Base-by-base conservation (phyloP, 2,329 filamentous ascomycete species). In the Fusarium praegraminearum region DNA sequence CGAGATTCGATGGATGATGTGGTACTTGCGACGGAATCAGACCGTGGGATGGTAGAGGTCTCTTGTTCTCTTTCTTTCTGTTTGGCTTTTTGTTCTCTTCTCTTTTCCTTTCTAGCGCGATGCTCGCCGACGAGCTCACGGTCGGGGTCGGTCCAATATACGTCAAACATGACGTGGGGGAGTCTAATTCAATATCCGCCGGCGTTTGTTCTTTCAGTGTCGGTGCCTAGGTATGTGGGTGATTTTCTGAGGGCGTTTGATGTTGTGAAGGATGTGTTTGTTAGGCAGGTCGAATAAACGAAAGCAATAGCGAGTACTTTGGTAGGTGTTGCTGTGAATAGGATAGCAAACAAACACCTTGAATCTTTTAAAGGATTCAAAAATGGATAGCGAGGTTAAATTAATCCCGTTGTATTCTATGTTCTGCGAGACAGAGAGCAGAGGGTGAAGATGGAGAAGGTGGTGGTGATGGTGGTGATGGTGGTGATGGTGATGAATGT, bases 101-200 rank as follows among this genome's bases (percentile, higher is more conserved):
- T 73, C 54, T 68, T 76, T 65, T 83, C 83, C 70, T 87, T 88
- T 49, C 82, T 83, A 3, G 83, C 80, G 18, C 83, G 83, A 57
- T 83, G 81, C 73, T 89, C 83, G 4, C 86, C 85, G 18, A 88
- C 82, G 11, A 83, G 80, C 76, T 89, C 84, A 60, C 81, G 79
- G 51, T 85, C 80, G 24, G 84, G 84, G 59, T 88, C 86, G 6
- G 85, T 85, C 87, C 87, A 89, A 47, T 86, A 78, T 33, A 89
- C 84, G 73, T 88, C 86, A 74, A 87, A 89, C 87, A 89, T 89
- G 45, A 59, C 76, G 70, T 40, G 36, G 10, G n/a, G 18, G 36
- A 22, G 13, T 6, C 7, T 40, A 20, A 12, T 20, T 7, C 6
- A 38, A 22, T 40, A 11, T 40, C 3, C 7, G 4, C 12, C 7